phyloP scores from a whole-genome alignment of 371 early-diverging fungal species.

The Apophysomyces sp. region DNA sequence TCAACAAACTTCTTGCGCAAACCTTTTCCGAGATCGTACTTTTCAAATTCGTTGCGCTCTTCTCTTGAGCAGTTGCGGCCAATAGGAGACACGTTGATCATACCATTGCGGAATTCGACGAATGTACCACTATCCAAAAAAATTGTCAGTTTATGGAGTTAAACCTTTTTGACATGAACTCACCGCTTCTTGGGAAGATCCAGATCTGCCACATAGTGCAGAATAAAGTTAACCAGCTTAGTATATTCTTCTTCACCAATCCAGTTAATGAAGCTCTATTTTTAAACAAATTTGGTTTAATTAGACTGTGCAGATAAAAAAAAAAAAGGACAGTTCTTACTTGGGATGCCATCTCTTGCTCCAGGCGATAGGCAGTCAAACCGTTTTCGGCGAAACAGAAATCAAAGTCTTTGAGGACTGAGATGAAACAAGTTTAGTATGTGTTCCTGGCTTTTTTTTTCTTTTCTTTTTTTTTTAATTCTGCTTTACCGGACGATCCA shows the following conservation, averaged over 20 bases:
- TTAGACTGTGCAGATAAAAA: no score
- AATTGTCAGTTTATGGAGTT: neutral
- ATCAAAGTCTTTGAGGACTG: slow-evolving; percentile 87
- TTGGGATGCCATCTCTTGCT: slow-evolving; percentile 75
- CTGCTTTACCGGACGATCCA: slow-evolving; percentile 81
- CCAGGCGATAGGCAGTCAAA: slow-evolving; percentile 90
- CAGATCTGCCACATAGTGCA: slow-evolving; percentile 94
- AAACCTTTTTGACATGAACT: slow-evolving; percentile 4
- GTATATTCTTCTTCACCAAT: slow-evolving; percentile 98
- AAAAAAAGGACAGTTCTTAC: slow-evolving; percentile 28
- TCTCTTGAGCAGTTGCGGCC: slow-evolving; percentile 96
- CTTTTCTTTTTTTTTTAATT: neutral
- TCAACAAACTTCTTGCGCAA: slow-evolving; percentile 89
- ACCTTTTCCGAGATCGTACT: slow-evolving; percentile 84
- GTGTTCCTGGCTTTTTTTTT: neutral
- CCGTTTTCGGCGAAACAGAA: slow-evolving; percentile 99
- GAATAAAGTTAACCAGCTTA: slow-evolving; percentile 91
- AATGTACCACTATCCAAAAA: slow-evolving; percentile 89
- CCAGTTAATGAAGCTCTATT: slow-evolving; percentile 89
- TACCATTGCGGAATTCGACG: slow-evolving; percentile 98
- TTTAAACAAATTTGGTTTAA: neutral
- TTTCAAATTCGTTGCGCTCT: slow-evolving; percentile 95
- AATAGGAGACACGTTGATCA: slow-evolving; percentile 99
- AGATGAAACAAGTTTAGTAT: neutral
- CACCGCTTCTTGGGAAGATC: slow-evolving; percentile 96